Conservation (phyloP, 1,284 basidiomycete genomes). For the Cryptococcus sp. region DNA sequence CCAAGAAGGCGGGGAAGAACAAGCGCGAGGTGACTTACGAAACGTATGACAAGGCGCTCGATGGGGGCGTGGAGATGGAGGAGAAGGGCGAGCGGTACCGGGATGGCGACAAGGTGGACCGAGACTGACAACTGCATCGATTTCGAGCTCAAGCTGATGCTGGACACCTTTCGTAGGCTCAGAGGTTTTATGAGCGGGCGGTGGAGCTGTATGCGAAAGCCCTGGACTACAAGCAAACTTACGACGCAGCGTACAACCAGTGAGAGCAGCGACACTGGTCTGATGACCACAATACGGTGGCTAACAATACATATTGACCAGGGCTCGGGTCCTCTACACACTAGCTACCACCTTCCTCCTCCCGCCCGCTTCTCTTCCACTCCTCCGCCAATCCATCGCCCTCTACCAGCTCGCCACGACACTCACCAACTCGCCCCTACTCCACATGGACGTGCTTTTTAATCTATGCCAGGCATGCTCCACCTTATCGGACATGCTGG, state of each 20-base stretch:
- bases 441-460: conserved; percentile 45
- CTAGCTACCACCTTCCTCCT: conserved; percentile 45
- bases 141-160: neutral
- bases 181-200: conserved; percentile 47
- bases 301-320: conserved; percentile 10
- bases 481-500: conserved; percentile 41
- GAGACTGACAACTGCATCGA: neutral
- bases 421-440: conserved; percentile 28
- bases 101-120: conserved; percentile 47
- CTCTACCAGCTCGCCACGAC: conserved; percentile 35
- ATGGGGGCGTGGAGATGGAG: conserved; percentile 49
- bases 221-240: conserved; percentile 31
- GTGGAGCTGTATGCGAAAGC: conserved; percentile 47
- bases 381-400: conserved; percentile 34
- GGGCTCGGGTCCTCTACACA: conserved; percentile 46
- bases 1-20: conserved; percentile 32
- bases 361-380: conserved; percentile 32
- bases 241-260: conserved; percentile 49
- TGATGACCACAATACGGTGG: neutral
- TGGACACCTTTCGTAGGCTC: conserved; percentile 25
- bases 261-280: conserved; percentile 17
- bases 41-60: conserved; percentile 48
- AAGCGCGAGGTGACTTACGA: conserved; percentile 44
- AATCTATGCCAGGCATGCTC: conserved; percentile 45
- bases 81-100: conserved; percentile 51